These are phyloP conservation scores for Trichosporon ovoides DNA, from an alignment of 1,284 basidiomycete genomes.

Conservation along the genomic window DNA sequence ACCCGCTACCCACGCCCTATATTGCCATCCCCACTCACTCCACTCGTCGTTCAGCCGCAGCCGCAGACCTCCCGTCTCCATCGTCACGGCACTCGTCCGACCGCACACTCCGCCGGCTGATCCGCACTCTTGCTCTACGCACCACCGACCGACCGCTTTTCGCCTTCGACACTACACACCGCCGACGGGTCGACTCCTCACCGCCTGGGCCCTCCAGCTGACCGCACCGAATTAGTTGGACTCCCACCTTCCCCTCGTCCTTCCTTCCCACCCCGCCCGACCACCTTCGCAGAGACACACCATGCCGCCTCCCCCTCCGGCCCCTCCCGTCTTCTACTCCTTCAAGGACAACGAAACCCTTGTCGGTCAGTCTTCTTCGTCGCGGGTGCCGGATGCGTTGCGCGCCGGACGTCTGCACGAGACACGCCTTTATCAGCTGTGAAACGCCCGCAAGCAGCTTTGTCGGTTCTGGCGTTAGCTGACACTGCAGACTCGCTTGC, in stretches of 20 bases:
- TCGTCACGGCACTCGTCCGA: too few species aligned
- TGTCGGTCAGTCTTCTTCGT: conserved; percentile 42
- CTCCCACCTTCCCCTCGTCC: not conserved
- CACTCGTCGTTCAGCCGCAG: not conserved
- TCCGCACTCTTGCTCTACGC: not conserved
- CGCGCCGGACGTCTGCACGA: too few species aligned
- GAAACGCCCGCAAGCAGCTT: not conserved
- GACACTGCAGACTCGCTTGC: conserved; percentile 59
- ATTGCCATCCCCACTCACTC: not conserved
- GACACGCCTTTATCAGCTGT: not conserved
- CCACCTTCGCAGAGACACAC: conserved; percentile 1
- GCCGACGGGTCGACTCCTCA: not conserved
- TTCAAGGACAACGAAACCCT: conserved; percentile 62
- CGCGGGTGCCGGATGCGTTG: not conserved
- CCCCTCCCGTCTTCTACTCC: conserved; percentile 66
- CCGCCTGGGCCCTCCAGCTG: not conserved
- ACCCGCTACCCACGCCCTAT: not conserved
- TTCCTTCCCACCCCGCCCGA: not conserved
- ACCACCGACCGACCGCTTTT: not conserved
- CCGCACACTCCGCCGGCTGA: not conserved
- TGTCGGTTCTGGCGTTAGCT: not conserved
- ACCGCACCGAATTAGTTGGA: not conserved
- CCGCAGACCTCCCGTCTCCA: not conserved
- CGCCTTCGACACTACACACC: conserved; percentile 2
- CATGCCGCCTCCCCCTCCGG: conserved; percentile 51